Conservation (phyloP, 805 yeast species). For the Isabelozyma pseudorhagii region DNA sequence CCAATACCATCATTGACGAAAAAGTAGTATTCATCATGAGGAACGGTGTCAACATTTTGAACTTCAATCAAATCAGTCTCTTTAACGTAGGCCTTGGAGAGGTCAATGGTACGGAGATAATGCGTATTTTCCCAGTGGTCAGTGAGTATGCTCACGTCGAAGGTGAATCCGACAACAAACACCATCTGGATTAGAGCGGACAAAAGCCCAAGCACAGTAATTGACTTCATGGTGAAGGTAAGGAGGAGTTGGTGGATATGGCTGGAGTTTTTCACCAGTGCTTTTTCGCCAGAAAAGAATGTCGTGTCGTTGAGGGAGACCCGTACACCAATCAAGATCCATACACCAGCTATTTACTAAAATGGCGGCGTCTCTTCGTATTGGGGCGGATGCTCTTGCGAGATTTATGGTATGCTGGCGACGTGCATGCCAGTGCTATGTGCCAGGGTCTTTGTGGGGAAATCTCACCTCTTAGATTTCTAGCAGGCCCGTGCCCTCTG, state of each 20-base stretch:
- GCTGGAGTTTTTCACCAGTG: not conserved
- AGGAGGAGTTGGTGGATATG: not conserved
- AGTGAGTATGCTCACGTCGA: not conserved
- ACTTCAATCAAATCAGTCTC: constrained; percentile 57
- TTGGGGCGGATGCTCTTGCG: too few species aligned
- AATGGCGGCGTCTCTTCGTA: too few species aligned
- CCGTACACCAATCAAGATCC: not conserved
- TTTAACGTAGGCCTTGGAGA: constrained; percentile 61
- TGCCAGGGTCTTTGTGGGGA: too few species aligned
- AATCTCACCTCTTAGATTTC: too few species aligned
- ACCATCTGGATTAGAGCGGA: not conserved
- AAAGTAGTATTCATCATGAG: constrained; percentile 54
- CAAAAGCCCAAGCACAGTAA: not conserved
- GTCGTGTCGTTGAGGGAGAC: constrained; percentile 1
- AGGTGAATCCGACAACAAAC: not conserved
- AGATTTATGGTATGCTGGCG: too few species aligned
- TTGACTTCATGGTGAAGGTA: not conserved
- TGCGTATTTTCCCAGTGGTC: constrained; percentile 54
- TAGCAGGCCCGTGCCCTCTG: too few species aligned
- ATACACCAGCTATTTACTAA: not conserved
- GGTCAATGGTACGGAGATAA: constrained; percentile 57
- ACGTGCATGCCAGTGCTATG: too few species aligned
- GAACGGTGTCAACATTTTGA: constrained; percentile 54
- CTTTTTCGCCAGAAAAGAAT: not conserved
- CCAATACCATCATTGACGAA: constrained; percentile 53